phyloP scores from a whole-genome alignment of 2,329 filamentous ascomycete species.

The Aspergillus sp. region DNA sequence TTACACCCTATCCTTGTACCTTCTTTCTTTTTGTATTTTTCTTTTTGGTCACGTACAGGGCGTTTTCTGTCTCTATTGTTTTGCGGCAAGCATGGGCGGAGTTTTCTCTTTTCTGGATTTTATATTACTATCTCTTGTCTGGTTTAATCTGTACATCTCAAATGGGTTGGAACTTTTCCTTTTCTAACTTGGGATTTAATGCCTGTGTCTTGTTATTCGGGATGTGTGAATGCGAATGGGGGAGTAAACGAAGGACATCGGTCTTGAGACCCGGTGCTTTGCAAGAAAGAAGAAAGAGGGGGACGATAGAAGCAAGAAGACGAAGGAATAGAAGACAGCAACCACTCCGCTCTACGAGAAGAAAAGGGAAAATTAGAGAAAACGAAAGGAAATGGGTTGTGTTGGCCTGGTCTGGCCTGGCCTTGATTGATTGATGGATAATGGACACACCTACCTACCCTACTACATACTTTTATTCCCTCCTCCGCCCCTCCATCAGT shows the following conservation, averaged over 20 bases:
- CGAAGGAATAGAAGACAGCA: neutral
- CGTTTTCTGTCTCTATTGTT: slow-evolving; percentile 25
- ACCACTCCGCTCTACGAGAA: slow-evolving; percentile 20
- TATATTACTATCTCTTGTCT: slow-evolving; percentile 9
- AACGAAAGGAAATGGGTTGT: neutral
- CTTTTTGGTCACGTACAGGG: slow-evolving; percentile 31
- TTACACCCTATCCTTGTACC: slow-evolving; percentile 11
- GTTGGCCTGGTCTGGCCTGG: neutral
- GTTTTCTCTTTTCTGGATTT: slow-evolving; percentile 20
- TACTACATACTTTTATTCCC: neutral
- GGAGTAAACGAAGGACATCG: neutral
- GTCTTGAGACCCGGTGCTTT: neutral
- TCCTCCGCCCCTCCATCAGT: neutral
- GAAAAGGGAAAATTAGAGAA: neutral
- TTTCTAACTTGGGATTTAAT: neutral
- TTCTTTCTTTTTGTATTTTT: slow-evolving; percentile 23
- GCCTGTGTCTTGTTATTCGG: neutral
- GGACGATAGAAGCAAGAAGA: neutral
- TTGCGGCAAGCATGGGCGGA: slow-evolving; percentile 35
- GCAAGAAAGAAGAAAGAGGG: neutral
- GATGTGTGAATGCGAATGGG: neutral
- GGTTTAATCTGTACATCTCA: slow-evolving; percentile 6
- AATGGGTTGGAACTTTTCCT: neutral
- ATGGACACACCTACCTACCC: neutral
- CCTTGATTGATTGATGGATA: neutral